Evolutionary conservation across 1,139 yeast genomes (phyloP).

Genomic region (Candida buenavistaensis): DNA sequence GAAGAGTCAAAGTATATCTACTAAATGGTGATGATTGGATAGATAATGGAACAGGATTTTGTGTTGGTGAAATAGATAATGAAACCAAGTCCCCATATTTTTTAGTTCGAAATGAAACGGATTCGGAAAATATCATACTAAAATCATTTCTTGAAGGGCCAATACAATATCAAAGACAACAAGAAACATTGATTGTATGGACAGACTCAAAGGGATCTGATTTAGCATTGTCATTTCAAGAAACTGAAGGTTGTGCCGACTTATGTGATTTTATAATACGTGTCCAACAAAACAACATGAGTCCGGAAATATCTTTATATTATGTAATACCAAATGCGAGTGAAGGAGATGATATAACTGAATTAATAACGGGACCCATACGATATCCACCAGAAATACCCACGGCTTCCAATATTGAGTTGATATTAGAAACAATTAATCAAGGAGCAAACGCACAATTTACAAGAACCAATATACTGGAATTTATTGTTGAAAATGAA

Average conservation of each 20-base stretch:
- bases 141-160: constrained; percentile 68
- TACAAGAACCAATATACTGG: constrained; percentile 53
- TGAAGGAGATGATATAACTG: constrained; percentile 56
- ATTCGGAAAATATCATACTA: constrained; percentile 59
- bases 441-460: constrained; percentile 60
- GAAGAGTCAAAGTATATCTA: constrained; percentile 87
- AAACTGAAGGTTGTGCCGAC: constrained; percentile 83
- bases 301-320: constrained; percentile 70
- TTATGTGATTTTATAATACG: constrained; percentile 77
- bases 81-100: constrained; percentile 54
- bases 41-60: constrained; percentile 91
- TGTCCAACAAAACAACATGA: constrained; percentile 58
- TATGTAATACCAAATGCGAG: constrained; percentile 58
- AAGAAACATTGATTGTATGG: constrained; percentile 94
- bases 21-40: constrained; percentile 83
- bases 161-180: constrained; percentile 89
- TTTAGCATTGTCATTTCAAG: constrained; percentile 90
- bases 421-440: constrained; percentile 51
- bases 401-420: constrained; percentile 44
- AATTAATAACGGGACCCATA: constrained; percentile 79
- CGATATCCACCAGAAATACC: constrained; percentile 62
- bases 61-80: constrained; percentile 63
- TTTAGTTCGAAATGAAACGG: constrained; percentile 70
- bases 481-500: constrained; percentile 47
- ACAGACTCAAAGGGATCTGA: constrained; percentile 78